phyloP scores from a whole-genome alignment of 2,329 filamentous ascomycete species.

The Leptosphaerulina australis region DNA sequence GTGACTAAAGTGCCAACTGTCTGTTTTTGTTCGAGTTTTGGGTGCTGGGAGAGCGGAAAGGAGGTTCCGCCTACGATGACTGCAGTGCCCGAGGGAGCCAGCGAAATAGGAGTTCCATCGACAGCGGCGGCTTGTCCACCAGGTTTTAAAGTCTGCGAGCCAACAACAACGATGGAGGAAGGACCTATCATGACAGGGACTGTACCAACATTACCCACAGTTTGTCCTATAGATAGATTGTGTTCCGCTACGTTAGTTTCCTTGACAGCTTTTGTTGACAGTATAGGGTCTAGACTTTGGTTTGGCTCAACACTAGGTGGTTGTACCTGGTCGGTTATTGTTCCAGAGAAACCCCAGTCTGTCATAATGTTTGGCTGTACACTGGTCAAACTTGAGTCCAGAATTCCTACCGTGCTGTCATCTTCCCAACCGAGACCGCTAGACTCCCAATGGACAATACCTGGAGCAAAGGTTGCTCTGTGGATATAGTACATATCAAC shows the following conservation, averaged over 20 bases:
- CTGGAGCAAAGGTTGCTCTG: slow-evolving; percentile 21
- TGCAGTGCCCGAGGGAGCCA: slow-evolving; percentile 44
- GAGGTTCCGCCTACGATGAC: slow-evolving; percentile 40
- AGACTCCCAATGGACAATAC: slow-evolving; percentile 40
- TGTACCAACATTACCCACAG: slow-evolving; percentile 32
- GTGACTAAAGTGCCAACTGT: slow-evolving; percentile 33
- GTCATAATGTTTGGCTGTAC: slow-evolving; percentile 19
- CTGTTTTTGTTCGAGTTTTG: neutral
- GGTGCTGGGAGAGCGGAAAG: slow-evolving; percentile 13
- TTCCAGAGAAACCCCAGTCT: slow-evolving; percentile 21
- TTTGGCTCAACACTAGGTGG: neutral
- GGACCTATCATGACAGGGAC: slow-evolving; percentile 33
- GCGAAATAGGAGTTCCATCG: slow-evolving; percentile 37
- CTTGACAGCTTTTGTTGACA: slow-evolving; percentile 34
- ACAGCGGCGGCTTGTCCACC: slow-evolving; percentile 42
- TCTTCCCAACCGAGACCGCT: slow-evolving; percentile 37
- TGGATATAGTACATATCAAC: slow-evolving; percentile 48
- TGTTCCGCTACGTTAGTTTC: slow-evolving; percentile 32
- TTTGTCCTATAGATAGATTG: slow-evolving; percentile 17
- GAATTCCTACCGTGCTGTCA: slow-evolving; percentile 19
- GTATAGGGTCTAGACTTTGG: slow-evolving; percentile 27
- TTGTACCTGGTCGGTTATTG: slow-evolving; percentile 26
- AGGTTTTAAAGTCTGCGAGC: slow-evolving; percentile 39
- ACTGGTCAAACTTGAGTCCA: slow-evolving; percentile 8
- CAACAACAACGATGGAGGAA: slow-evolving; percentile 38